phyloP scores from a whole-genome alignment of 2,329 filamentous ascomycete genomes.

The Pestalotiopsis sp. region DNA sequence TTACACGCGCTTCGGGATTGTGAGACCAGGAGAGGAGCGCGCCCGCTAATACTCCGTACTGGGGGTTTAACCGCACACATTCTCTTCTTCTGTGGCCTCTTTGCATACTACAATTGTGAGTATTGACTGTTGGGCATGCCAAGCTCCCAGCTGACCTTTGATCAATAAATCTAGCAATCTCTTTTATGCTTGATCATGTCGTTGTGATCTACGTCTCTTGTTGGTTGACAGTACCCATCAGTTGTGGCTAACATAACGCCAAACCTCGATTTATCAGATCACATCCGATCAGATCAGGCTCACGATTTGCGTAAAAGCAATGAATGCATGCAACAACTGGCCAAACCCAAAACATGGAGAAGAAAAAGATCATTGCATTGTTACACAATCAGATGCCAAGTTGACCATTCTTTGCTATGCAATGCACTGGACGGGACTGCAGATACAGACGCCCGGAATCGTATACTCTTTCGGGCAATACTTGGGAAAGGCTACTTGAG shows the following conservation, averaged over 20 bases:
- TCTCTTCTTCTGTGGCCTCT: not conserved
- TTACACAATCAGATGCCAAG: not conserved
- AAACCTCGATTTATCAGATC: not conserved
- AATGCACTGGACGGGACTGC: not conserved
- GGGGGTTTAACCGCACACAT: not conserved
- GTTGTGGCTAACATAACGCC: not conserved
- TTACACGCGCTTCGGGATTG: conserved; percentile 4
- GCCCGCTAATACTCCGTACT: not conserved
- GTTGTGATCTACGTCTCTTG: not conserved
- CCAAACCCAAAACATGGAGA: not conserved
- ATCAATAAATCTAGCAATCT: not conserved
- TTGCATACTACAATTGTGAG: not conserved
- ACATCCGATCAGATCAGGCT: not conserved
- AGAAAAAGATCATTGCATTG: not conserved
- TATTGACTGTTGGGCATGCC: not conserved
- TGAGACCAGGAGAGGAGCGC: not conserved
- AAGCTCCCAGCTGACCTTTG: not conserved
- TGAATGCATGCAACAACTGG: not conserved
- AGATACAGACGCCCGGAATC: not conserved
- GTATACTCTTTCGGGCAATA: not conserved
- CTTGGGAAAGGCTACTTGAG: not conserved
- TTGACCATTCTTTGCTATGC: not conserved
- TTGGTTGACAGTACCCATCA: not conserved
- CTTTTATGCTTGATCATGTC: no score
- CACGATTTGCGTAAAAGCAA: not conserved